Evolutionary conservation across 148 eudicot species (phyloP).

Genomic region (Rhododendron williamsianum): DNA sequence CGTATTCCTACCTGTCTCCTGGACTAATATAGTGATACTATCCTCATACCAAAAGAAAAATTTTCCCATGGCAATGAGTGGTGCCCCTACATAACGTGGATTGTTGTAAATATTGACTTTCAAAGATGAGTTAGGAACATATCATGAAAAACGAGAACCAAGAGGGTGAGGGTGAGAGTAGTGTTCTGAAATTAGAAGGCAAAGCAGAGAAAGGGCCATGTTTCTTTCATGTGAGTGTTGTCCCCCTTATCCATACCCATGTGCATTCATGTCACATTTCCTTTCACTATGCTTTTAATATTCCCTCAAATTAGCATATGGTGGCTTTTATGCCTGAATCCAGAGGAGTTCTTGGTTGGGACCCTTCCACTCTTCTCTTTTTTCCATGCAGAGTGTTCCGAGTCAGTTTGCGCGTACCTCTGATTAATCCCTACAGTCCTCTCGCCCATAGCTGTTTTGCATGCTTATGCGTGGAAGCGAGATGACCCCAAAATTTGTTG

Average conservation of each 20-base stretch:
- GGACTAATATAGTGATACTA: neutral
- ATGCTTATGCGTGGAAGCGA: too few species aligned
- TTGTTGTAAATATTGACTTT: neutral
- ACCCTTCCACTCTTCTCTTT: too few species aligned
- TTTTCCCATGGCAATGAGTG: neutral
- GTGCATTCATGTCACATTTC: constrained; percentile 22
- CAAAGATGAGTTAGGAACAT: neutral
- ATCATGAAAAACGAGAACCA: neutral
- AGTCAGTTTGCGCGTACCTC: too few species aligned
- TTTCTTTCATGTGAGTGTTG: constrained; percentile 36
- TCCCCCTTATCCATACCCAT: constrained; percentile 30
- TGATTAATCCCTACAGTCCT: too few species aligned
- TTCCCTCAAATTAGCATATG: neutral
- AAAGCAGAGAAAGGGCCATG: constrained; percentile 19
- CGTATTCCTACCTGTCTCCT: neutral
- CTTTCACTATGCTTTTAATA: neutral
- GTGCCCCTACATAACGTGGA: neutral
- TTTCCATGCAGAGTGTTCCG: too few species aligned
- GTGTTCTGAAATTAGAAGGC: constrained; percentile 21
- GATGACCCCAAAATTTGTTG: too few species aligned
- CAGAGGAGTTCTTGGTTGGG: neutral
- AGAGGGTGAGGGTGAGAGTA: constrained; percentile 12
- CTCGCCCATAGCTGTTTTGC: too few species aligned
- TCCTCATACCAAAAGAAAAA: neutral
- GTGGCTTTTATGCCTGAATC: neutral